These are phyloP conservation scores for Zanthoxylum bungeanum DNA, from an alignment of 345 rosid genomes.

Conservation along the genomic window DNA sequence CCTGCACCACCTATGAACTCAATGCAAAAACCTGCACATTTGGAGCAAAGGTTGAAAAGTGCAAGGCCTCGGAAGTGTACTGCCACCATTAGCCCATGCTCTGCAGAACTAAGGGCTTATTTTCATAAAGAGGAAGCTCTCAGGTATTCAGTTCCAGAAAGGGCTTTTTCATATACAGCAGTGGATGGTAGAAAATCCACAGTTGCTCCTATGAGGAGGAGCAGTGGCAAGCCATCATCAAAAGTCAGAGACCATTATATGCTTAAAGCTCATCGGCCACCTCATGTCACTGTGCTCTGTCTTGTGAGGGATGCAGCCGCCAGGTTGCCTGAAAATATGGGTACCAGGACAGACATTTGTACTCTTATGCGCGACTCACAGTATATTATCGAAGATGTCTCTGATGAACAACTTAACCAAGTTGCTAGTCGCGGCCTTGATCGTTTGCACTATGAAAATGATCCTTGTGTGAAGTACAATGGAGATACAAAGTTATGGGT, in stretches of 20 bases:
- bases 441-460: conserved; percentile 96
- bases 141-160: conserved; percentile 95
- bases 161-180: conserved; percentile 95
- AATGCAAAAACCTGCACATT: conserved; percentile 26
- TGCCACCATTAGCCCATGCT: conserved; percentile 71
- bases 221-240: conserved; percentile 99
- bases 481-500: conserved; percentile 95
- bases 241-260: conserved; percentile 98
- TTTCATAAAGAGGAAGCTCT: conserved; percentile 85
- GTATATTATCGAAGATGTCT: conserved; percentile 82
- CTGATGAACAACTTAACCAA: conserved; percentile 87
- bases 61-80: conserved; percentile 96
- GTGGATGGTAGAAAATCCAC: conserved; percentile 95
- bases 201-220: conserved; percentile 97
- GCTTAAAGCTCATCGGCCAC: conserved; percentile 97
- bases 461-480: conserved; percentile 95
- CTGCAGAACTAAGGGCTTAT: conserved; percentile 82
- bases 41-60: conserved; percentile 91
- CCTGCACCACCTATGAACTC: conserved; percentile 83
- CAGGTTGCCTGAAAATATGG: conserved; percentile 95
- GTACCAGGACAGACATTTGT: conserved; percentile 99
- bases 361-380: conserved; percentile 94
- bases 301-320: conserved; percentile 99
- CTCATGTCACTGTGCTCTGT: conserved; percentile 94
- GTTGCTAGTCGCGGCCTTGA: conserved; percentile 97